These are phyloP conservation scores for Polytrichum formosum DNA, from an alignment of 225 moss, liverwort and hornwort species.

Conservation along the genomic window DNA sequence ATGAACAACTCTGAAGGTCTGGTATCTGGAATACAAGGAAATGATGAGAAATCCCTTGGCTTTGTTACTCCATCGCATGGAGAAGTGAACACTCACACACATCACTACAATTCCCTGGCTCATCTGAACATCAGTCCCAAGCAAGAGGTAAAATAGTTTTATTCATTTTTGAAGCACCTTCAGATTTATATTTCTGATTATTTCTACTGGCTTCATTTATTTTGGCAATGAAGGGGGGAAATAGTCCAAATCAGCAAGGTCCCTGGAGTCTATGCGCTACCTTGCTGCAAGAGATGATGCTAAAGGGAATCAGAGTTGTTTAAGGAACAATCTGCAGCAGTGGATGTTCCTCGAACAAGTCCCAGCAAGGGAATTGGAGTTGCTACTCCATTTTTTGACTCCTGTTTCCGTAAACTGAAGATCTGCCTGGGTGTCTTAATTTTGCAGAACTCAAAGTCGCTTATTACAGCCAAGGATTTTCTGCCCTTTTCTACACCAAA, in stretches of 20 bases:
- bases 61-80: not conserved
- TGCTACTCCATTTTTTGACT: not conserved
- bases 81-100: constrained; percentile 10
- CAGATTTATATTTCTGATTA: too few species aligned
- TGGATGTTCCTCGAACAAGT: too few species aligned
- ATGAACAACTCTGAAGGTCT: constrained; percentile 4
- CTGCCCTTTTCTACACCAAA: constrained; percentile 63
- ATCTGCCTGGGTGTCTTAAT: constrained; percentile 6
- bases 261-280: too few species aligned
- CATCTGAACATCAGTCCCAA: constrained; percentile 23
- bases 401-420: not conserved
- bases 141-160: constrained; percentile 21
- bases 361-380: too few species aligned
- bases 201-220: too few species aligned
- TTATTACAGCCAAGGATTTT: constrained; percentile 53
- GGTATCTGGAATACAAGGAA: constrained; percentile 14
- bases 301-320: too few species aligned
- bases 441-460: constrained; percentile 36
- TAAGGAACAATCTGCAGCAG: too few species aligned
- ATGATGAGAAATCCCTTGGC: constrained; percentile 7
- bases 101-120: constrained; percentile 18
- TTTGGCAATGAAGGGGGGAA: too few species aligned
- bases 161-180: too few species aligned
- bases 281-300: too few species aligned
- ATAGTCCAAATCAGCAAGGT: too few species aligned